Evolutionary conservation across 2,329 filamentous ascomycete species (phyloP).

Genomic region (Bisporella sp.): DNA sequence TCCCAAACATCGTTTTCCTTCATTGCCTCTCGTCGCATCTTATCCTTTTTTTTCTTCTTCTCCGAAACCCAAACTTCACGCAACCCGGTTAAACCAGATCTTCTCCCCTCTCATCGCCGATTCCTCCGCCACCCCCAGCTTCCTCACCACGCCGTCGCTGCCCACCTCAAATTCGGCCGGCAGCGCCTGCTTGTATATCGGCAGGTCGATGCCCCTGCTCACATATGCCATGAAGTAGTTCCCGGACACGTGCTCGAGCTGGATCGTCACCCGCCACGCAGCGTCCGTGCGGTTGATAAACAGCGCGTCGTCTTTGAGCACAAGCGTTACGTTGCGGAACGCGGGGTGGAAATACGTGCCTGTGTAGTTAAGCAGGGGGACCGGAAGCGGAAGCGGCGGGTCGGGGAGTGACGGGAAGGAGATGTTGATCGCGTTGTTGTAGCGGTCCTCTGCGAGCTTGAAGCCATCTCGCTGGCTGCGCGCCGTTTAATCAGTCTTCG

Average conservation of each 20-base stretch:
- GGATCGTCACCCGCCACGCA: constrained; percentile 9
- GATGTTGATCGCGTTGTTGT: constrained; percentile 27
- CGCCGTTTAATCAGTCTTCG: constrained; percentile 32
- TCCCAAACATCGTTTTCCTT: too few species aligned
- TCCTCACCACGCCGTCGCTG: neutral
- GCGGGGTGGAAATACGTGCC: constrained; percentile 40
- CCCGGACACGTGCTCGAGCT: constrained; percentile 22
- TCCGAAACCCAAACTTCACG: too few species aligned
- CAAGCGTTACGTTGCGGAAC: constrained; percentile 28
- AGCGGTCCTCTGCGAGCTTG: constrained; percentile 15
- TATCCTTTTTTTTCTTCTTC: too few species aligned
- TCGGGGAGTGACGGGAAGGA: constrained; percentile 33
- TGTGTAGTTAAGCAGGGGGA: constrained; percentile 30
- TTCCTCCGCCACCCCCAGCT: neutral
- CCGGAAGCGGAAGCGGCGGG: constrained; percentile 28
- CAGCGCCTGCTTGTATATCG: neutral
- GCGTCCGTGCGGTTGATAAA: constrained; percentile 2
- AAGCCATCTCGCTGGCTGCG: constrained; percentile 13
- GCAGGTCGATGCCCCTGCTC: neutral
- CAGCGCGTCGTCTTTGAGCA: constrained; percentile 1
- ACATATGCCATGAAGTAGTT: constrained; percentile 21
- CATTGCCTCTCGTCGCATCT: too few species aligned
- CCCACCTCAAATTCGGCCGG: neutral
- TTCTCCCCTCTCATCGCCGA: neutral
- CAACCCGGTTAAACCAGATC: neutral